These are phyloP conservation scores for Cyberlindnera maritima DNA, from an alignment of 805 yeast species.

Conservation along the genomic window DNA sequence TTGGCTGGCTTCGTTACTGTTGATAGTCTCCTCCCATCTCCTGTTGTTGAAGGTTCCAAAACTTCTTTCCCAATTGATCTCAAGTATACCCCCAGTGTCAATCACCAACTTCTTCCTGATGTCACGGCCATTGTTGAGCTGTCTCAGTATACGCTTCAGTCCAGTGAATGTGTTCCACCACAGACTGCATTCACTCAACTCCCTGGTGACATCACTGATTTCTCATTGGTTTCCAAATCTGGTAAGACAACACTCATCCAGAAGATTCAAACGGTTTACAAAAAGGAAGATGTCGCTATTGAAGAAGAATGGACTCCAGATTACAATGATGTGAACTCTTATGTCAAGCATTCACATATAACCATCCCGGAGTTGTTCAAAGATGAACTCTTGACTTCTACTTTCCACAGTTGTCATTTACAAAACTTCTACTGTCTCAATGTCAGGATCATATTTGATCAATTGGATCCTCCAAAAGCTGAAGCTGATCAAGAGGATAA, in stretches of 20 bases:
- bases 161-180: constrained; percentile 12
- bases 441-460: constrained; percentile 10
- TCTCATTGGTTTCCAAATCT: background rate
- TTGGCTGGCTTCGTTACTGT: constrained; percentile 13
- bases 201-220: background rate
- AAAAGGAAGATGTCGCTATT: background rate
- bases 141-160: constrained; percentile 17
- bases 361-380: constrained; percentile 10
- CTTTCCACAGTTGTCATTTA: constrained; percentile 23
- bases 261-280: constrained; percentile 12
- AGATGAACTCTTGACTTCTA: constrained; percentile 11
- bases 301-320: constrained; percentile 21
- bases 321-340: constrained; percentile 9
- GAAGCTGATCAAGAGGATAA: background rate
- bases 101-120: constrained; percentile 1
- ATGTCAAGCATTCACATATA: constrained; percentile 6
- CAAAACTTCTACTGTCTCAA: constrained; percentile 21
- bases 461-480: too few relatives aligned
- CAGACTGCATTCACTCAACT: constrained; percentile 1
- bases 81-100: constrained; percentile 9
- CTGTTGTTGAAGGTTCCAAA: constrained; percentile 1
- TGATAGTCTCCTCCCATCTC: constrained; percentile 13
- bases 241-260: constrained; percentile 6
- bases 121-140: constrained; percentile 4
- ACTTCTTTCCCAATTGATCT: constrained; percentile 13